These are phyloP conservation scores for Coleophoma eucalyptorum DNA, from an alignment of 2,329 filamentous ascomycete genomes.

Conservation along the genomic window DNA sequence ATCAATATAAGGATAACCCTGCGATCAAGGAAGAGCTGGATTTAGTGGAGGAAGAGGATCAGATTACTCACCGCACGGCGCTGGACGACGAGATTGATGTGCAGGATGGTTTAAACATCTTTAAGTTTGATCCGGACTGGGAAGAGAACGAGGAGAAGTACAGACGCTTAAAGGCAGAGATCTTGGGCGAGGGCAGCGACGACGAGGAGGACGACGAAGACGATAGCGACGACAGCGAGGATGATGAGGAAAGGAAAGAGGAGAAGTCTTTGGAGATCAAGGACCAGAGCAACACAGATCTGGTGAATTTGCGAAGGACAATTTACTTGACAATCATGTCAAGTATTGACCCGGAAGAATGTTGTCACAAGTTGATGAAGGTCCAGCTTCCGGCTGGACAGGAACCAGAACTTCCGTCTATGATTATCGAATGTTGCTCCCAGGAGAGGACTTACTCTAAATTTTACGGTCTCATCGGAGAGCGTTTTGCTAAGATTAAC, in stretches of 20 bases:
- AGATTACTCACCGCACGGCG: conserved; percentile 85
- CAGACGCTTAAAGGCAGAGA: conserved; percentile 85
- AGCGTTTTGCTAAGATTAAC: conserved; percentile 94
- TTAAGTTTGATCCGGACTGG: conserved; percentile 89
- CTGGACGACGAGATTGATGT: conserved; percentile 82
- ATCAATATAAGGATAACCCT: conserved; percentile 93
- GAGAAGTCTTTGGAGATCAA: conserved; percentile 91
- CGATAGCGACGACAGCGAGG: conserved; percentile 61
- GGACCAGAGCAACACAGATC: conserved; percentile 92
- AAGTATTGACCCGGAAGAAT: conserved; percentile 93
- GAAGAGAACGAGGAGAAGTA: conserved; percentile 90
- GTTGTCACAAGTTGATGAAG: conserved; percentile 94
- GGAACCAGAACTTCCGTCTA: conserved; percentile 87
- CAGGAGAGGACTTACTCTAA: conserved; percentile 97
- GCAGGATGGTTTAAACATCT: conserved; percentile 87
- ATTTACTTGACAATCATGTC: conserved; percentile 99
- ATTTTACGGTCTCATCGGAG: conserved; percentile 91
- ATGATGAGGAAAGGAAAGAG: conserved; percentile 70
- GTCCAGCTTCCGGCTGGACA: conserved; percentile 83
- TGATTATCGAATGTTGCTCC: conserved; percentile 95
- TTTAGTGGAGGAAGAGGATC: conserved; percentile 94
- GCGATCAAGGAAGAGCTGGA: conserved; percentile 90
- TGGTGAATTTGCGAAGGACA: conserved; percentile 87
- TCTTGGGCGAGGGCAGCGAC: conserved; percentile 88
- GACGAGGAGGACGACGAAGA: conserved; percentile 68